These are phyloP conservation scores for Trypanosoma melophagium DNA, from an alignment of 208 protist genomes.

Conservation along the genomic window DNA sequence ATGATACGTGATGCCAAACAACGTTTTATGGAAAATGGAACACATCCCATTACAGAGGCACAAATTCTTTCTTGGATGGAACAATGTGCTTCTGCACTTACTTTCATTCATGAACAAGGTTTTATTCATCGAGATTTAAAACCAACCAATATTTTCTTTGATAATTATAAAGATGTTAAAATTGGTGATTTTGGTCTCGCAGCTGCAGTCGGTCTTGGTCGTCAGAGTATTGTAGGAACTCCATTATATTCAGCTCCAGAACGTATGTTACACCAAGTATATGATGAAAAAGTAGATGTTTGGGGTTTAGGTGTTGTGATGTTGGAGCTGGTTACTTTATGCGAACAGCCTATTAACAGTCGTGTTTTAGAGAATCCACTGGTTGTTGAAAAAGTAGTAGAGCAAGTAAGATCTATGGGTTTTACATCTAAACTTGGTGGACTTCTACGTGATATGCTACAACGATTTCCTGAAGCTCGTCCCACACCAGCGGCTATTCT, in stretches of 20 bases:
- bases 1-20: conserved; percentile 57
- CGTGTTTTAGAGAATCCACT: conserved; percentile 67
- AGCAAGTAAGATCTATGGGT: conserved; percentile 58
- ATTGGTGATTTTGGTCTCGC: conserved; percentile 91
- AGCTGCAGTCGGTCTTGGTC: conserved; percentile 55
- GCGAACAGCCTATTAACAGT: conserved; percentile 82
- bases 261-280: conserved; percentile 77
- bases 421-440: conserved; percentile 57
- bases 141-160: conserved; percentile 91
- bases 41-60: conserved; percentile 58
- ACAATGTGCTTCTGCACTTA: conserved; percentile 69
- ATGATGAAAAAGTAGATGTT: conserved; percentile 85
- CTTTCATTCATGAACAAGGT: conserved; percentile 82
- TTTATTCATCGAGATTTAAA: conserved; percentile 90
- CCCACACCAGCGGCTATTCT: conserved; percentile 55
- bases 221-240: conserved; percentile 76
- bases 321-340: conserved; percentile 76
- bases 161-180: conserved; percentile 64
- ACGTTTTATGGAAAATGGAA: conserved; percentile 70
- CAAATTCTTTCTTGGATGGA: conserved; percentile 75
- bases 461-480: conserved; percentile 60
- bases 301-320: conserved; percentile 84
- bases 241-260: conserved; percentile 93
- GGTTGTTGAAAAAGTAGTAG: conserved; percentile 48
- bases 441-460: conserved; percentile 73